Evolutionary conservation across 2,329 filamentous ascomycete species (phyloP), one percentile per base, ranked within the genome.

Genomic region (Curvularia verruculosa): DNA sequence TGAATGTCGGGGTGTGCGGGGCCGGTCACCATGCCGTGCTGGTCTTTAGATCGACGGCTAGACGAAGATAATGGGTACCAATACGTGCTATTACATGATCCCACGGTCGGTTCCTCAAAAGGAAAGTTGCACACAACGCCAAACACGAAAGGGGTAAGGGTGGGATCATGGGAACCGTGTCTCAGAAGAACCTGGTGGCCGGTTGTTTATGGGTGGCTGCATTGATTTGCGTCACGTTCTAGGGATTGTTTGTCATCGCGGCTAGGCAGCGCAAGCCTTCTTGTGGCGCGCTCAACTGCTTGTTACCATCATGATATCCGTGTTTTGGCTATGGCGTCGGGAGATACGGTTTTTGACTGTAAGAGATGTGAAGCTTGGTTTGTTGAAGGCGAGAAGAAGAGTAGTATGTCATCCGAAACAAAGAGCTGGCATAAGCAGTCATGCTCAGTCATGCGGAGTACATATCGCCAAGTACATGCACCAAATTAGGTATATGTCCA

Each of bases 1-100:
- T 41, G 48, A 52, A 49, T 36, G 13, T 31, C 53, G 41, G 53
- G 40, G 41, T 41, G 45, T 54, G 54, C 45, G 54, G 54, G 54
- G 54, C 54, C 50, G 54, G 31, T 23, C 24, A 39, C 31, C 28
- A 47, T 56, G 15, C 49, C 37, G 36, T 43, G 49, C 44, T 37
- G 15, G 26, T n/a, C 21, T 31, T 24, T 43, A 21, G 53, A 56
- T 52, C 48, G 53, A 29, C 48, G 8, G 34, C 31, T 46, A 52
- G 48, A n/a, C 24, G 19, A 15, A 6, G 18, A 23, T 24, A 6
- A 29, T 41, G 18, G 26, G n/a, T 37, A 18, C 29, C 31, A 43
- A 51, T 55, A 31, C 40, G 43, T 28, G 28, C 18, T 44, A 21
- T 15, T 44, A 21, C 18, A 43, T 49, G 18, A 24, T 49, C 24